A percentile compares a stretch with the other conserved stretches of the same genome.
These are phyloP conservation scores for Hysterangium stoloniferum DNA, from an alignment of 768 basidiomycete species.

Conservation along the genomic window DNA sequence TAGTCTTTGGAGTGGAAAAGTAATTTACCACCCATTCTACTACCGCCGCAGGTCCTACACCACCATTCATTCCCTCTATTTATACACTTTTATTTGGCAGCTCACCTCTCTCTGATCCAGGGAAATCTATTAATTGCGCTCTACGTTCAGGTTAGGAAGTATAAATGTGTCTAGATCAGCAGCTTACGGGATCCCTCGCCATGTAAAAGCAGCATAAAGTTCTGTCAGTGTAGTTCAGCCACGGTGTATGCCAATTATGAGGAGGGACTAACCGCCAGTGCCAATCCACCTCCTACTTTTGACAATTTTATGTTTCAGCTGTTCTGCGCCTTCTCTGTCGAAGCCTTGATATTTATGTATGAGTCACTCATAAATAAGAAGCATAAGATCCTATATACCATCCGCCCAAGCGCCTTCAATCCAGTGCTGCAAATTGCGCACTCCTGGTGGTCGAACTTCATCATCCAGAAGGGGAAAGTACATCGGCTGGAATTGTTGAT, in stretches of 20 bases:
- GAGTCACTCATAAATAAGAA: neutral
- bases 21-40: conserved; percentile 72
- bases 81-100: neutral
- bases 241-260: too few relatives aligned
- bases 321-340: conserved; percentile 57
- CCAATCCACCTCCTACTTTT: conserved; percentile 74
- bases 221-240: conserved; percentile 35
- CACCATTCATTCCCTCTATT: conserved; percentile 1
- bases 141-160: conserved; percentile 25
- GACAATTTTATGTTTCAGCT: conserved; percentile 46
- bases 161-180: conserved; percentile 1
- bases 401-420: conserved; percentile 76
- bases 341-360: conserved; percentile 40
- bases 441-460: conserved; percentile 50
- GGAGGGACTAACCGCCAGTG: conserved; percentile 48
- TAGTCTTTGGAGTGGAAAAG: conserved; percentile 35
- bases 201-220: conserved; percentile 71
- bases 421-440: conserved; percentile 68
- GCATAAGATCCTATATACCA: conserved; percentile 32
- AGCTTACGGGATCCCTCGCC: conserved; percentile 77
- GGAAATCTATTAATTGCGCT: conserved; percentile 57
- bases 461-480: conserved; percentile 54
- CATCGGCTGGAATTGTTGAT: conserved; percentile 49
- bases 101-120: conserved; percentile 41
- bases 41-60: conserved; percentile 39